Evolutionary conservation across 352 stramenopile species (phyloP).

Genomic region (Phytophthora lateralis): DNA sequence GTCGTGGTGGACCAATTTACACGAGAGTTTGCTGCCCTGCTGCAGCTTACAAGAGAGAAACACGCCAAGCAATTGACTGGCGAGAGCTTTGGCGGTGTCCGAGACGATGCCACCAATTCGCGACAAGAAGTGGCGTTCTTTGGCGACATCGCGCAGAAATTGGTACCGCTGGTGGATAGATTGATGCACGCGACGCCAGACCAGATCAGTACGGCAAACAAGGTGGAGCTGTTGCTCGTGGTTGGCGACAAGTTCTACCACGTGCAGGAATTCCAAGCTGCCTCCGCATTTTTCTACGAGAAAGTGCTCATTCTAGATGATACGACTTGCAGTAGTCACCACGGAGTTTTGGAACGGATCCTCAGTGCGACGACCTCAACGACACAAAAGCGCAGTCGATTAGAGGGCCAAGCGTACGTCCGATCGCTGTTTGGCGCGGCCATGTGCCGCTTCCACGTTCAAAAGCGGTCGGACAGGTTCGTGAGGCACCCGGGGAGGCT

Average conservation of each 20-base stretch:
- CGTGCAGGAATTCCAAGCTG: constrained; percentile 50
- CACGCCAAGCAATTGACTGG: constrained; percentile 14
- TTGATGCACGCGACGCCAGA: constrained; percentile 35
- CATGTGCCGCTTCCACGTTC: constrained; percentile 45
- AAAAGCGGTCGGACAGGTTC: constrained; percentile 40
- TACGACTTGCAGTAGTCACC: neutral
- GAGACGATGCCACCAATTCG: constrained; percentile 17
- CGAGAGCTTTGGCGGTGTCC: constrained; percentile 4
- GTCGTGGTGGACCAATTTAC: constrained; percentile 58
- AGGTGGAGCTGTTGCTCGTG: constrained; percentile 44
- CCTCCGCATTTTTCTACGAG: constrained; percentile 57
- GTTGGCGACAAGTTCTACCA: constrained; percentile 61
- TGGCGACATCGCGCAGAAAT: constrained; percentile 44
- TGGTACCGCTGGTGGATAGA: constrained; percentile 40
- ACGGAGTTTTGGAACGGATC: constrained; percentile 16
- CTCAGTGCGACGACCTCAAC: constrained; percentile 2
- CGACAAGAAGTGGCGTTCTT: constrained; percentile 47
- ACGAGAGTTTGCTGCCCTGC: constrained; percentile 48
- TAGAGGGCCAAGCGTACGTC: constrained; percentile 42
- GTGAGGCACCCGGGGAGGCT: constrained; percentile 56
- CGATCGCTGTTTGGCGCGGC: constrained; percentile 51
- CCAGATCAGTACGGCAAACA: constrained; percentile 43
- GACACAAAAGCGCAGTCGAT: neutral
- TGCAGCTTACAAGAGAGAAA: constrained; percentile 47
- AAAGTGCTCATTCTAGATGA: constrained; percentile 35